Base-by-base conservation (phyloP, 352 stramenopile genomes). In the Phytophthora nicotianae region DNA sequence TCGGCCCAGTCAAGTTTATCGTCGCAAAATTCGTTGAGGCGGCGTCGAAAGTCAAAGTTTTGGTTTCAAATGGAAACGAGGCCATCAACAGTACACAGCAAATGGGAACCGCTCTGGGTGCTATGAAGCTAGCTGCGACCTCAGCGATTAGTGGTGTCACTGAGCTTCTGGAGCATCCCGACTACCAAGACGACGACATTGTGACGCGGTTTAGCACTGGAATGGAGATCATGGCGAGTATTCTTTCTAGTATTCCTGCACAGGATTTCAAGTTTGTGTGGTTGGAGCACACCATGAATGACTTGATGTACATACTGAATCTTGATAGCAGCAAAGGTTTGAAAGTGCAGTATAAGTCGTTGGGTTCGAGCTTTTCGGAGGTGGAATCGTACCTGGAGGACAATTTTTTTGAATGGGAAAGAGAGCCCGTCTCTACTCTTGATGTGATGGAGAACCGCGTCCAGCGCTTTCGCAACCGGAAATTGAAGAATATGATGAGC, bases 361-460 rank as follows among this genome's bases (percentile, higher is more conserved):
- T 68, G 16, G 26, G 29, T 2, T 16, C n/a, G 6, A 63, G 52
- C 20, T 16, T 49, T n/a, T n/a, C 45, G 2, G 38, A 27, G 8
- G 2, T 68, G 2, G 37, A 58, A 14, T 11, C 6, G 0, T 49
- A 46, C 32, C 19, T 49, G 21, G 3, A 42, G 45, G 14, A 16
- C 50, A 62, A 21, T 16, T 51, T 33, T 21, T 58, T 29, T 19
- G 19, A 29, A 41, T 43, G 4, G n/a, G 60, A 57, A 58, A 19
- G 17, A n/a, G 23, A 49, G 0, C 7, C 26, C 14, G 58, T 57
- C 4, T 37, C 35, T 35, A 32, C 5, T 14, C 37, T 68, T 4
- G 29, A 62, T 17, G 23, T 9, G 10, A 46, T 63, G 21, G 60
- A 68, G 46, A 26, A 13, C 2, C 52, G 52, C 19, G 27, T 62